Evolutionary conservation across 2,329 filamentous ascomycete genomes (phyloP).

Genomic region (Curvularia hawaiiensis): DNA sequence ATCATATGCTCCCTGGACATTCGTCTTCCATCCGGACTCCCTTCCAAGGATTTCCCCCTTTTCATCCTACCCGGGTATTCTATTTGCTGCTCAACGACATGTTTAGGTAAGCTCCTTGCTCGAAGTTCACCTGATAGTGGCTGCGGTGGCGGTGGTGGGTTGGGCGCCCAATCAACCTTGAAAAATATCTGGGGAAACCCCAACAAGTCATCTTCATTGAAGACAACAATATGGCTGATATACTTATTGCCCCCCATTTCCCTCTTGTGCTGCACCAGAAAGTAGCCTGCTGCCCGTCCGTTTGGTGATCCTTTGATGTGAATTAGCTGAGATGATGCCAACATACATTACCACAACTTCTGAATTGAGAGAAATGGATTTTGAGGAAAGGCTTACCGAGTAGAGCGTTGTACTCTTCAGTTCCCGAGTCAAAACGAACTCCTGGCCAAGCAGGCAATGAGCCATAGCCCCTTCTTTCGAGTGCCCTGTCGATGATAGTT

Average conservation of each 20-base stretch:
- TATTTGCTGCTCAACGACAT: too few relatives aligned
- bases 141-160: background rate
- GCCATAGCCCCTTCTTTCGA: background rate
- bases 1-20: slow-evolving; percentile 11
- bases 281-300: background rate
- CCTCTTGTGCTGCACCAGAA: slow-evolving; percentile 9
- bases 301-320: slow-evolving; percentile 5
- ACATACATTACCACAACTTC: background rate
- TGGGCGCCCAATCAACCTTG: background rate
- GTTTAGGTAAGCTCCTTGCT: too few relatives aligned
- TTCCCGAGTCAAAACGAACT: background rate
- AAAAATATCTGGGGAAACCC: background rate
- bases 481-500: background rate
- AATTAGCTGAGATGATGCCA: background rate
- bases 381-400: slow-evolving; percentile 1
- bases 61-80: background rate
- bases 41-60: background rate
- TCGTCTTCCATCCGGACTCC: slow-evolving; percentile 8
- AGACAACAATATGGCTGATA: background rate
- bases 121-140: background rate
- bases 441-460: slow-evolving; percentile 1
- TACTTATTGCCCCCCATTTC: slow-evolving; percentile 3
- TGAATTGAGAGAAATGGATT: background rate
- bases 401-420: slow-evolving; percentile 4
- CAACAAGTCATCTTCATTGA: background rate